Evolutionary conservation across 768 basidiomycete genomes (phyloP).

Genomic region (Lentinula edodes): DNA sequence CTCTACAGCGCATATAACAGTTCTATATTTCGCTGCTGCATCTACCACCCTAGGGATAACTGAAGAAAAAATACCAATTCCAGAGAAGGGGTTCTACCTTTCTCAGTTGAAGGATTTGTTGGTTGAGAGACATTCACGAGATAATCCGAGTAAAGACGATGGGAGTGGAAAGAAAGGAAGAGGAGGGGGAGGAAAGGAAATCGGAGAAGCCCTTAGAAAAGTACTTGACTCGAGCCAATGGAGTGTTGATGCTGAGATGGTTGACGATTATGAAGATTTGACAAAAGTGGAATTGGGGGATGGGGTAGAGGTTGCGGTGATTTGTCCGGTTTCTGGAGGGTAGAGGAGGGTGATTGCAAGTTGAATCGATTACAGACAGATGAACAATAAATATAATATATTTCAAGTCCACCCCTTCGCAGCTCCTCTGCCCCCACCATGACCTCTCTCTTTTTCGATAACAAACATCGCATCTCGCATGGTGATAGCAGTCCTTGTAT

Average conservation of each 20-base stretch:
- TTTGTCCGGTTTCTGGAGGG: conserved; percentile 80
- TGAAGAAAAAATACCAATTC: conserved; percentile 48
- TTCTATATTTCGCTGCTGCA: conserved; percentile 60
- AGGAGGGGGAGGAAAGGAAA: background rate
- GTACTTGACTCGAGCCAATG: conserved; percentile 61
- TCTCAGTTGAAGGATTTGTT: conserved; percentile 46
- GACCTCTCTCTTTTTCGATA: conserved; percentile 75
- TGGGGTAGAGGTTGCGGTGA: conserved; percentile 76
- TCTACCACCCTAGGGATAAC: conserved; percentile 63
- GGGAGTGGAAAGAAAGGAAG: background rate
- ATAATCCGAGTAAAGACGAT: background rate
- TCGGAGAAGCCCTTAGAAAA: conserved; percentile 12
- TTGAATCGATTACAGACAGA: background rate
- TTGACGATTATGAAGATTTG: conserved; percentile 39
- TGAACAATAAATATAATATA: too few species aligned
- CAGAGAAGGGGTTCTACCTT: conserved; percentile 39
- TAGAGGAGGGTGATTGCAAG: conserved; percentile 19
- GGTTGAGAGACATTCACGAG: conserved; percentile 43
- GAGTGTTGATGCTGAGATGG: conserved; percentile 81
- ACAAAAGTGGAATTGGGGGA: conserved; percentile 45
- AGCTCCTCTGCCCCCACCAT: conserved; percentile 75
- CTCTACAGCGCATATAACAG: conserved; percentile 23
- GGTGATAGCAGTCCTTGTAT: conserved; percentile 54
- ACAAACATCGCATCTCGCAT: conserved; percentile 84
- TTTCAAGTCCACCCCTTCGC: conserved; percentile 59